Evolutionary conservation across 768 basidiomycete species (phyloP), one percentile per base, ranked within the genome.

Genomic region (Leccinellum rugosiceps): DNA sequence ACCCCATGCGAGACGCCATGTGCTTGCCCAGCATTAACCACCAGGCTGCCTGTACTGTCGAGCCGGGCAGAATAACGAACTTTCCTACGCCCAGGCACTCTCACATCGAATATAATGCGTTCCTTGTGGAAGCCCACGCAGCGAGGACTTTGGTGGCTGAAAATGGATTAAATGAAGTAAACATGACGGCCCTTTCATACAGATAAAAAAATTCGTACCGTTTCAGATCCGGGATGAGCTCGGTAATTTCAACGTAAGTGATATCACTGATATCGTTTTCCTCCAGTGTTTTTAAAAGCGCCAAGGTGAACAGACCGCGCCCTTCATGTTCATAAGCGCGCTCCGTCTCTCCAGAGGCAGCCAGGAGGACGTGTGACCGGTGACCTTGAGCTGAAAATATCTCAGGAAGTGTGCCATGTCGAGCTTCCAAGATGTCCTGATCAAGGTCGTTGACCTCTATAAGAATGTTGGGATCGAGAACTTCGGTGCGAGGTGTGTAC

Each of bases 301-400:
- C 64, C 4, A 28, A 44, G 0, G 71, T 73, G 54, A 74, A 73
- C 14, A 52, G 57, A 8, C 72, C 72, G 1, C 52, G 60, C 0
- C 57, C 58, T 1, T 57, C 28, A 25, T 51, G 6, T 53, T 73
- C 72, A 10, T 56, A 59, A 1, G 78, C 77, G 0, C 58, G 43
- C 46, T 78, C 71, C 1, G 69, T 64, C 5, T 69, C 63, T 2
- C 75, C 69, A 53, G 78, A 80, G 1, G 78, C 77, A 3, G 78
- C 78, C 17, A 79, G 63, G 3, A 80, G 69, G 19, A 80, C 69
- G 57, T 78, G 76, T 0, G 77, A 77, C 2, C 63, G 65, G 35
- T 70, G 65, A 31, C 68, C 71, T 45, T 65, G 62, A 44, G 67
- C 61, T 0, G 59, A 52, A 31, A 73, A 72, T 15, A 66, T 65